A percentile compares a stretch with the other conserved stretches of the same genome.
Evolutionary conservation across 257 asterid genomes (phyloP).

Genomic region (Thymus quinquecostatus): DNA sequence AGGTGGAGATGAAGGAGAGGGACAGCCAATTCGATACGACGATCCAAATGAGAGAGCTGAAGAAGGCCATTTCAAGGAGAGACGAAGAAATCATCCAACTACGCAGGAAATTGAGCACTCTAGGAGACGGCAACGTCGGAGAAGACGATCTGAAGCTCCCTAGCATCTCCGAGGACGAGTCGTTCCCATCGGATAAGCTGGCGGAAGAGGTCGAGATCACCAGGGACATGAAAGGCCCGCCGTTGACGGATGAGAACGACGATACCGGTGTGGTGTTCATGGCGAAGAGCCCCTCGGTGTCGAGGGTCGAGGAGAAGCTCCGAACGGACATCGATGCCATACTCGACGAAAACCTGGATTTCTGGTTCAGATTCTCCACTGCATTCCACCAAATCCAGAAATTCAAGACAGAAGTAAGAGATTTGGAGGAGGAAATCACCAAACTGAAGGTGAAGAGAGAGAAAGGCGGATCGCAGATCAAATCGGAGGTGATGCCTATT

Average conservation of each 20-base stretch:
- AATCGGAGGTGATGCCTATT: conserved; percentile 52
- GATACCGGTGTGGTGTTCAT: conserved; percentile 31
- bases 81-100: conserved; percentile 46
- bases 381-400: conserved; percentile 57
- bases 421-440: conserved; percentile 45
- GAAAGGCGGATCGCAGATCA: conserved; percentile 38
- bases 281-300: conserved; percentile 34
- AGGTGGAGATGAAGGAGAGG: conserved; percentile 44
- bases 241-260: conserved; percentile 21
- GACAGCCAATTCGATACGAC: conserved; percentile 45
- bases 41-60: conserved; percentile 44
- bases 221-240: conserved; percentile 3
- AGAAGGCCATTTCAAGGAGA: conserved; percentile 34
- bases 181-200: neutral
- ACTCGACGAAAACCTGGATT: conserved; percentile 55
- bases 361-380: conserved; percentile 72
- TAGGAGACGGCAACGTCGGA: conserved; percentile 13
- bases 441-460: conserved; percentile 39
- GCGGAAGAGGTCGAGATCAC: neutral
- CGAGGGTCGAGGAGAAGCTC: conserved; percentile 52
- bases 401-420: conserved; percentile 56
- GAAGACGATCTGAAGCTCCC: conserved; percentile 9
- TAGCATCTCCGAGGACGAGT: conserved; percentile 7
- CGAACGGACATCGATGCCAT: conserved; percentile 52
- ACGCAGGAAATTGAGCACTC: conserved; percentile 26